These are phyloP conservation scores for Phaeomoniella chlamydospora DNA, from an alignment of 2,329 filamentous ascomycete genomes.

Conservation along the genomic window DNA sequence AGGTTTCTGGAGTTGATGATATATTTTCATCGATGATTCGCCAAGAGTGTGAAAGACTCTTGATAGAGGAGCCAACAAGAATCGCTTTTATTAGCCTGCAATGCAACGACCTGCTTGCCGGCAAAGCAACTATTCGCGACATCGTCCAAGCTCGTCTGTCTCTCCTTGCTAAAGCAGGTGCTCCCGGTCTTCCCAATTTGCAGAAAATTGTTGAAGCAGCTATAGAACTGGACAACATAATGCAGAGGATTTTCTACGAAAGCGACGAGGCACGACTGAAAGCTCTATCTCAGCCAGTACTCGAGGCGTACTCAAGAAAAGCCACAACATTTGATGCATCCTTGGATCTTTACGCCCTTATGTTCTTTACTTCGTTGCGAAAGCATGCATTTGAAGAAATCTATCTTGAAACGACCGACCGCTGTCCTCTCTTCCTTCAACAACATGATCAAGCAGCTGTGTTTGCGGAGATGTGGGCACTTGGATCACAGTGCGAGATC, in stretches of 20 bases:
- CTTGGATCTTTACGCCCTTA: slow-evolving; percentile 35
- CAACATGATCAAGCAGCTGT: slow-evolving; percentile 41
- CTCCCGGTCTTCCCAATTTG: not conserved
- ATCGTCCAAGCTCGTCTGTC: not conserved
- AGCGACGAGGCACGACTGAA: slow-evolving; percentile 7
- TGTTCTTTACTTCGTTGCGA: slow-evolving; percentile 36
- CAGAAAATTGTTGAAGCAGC: not conserved
- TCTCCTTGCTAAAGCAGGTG: not conserved
- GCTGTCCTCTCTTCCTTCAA: slow-evolving; percentile 39
- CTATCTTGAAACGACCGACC: slow-evolving; percentile 39
- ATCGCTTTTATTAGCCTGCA: not conserved
- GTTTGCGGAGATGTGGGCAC: slow-evolving; percentile 41
- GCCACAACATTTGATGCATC: slow-evolving; percentile 16
- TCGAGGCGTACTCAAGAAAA: not conserved
- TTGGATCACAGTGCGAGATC: slow-evolving; percentile 40
- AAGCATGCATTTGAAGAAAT: slow-evolving; percentile 38
- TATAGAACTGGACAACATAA: not conserved
- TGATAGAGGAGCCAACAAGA: not conserved
- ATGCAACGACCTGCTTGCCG: not conserved
- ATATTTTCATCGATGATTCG: not conserved
- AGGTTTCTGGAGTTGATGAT: not conserved
- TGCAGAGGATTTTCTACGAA: not conserved
- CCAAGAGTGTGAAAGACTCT: not conserved
- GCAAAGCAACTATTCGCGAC: not conserved
- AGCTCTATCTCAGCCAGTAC: slow-evolving; percentile 13